A percentile compares a stretch with the other conserved stretches of the same genome.
These are phyloP conservation scores for Xerophyta viscosa DNA, from an alignment of 106 monocot species.

Conservation along the genomic window DNA sequence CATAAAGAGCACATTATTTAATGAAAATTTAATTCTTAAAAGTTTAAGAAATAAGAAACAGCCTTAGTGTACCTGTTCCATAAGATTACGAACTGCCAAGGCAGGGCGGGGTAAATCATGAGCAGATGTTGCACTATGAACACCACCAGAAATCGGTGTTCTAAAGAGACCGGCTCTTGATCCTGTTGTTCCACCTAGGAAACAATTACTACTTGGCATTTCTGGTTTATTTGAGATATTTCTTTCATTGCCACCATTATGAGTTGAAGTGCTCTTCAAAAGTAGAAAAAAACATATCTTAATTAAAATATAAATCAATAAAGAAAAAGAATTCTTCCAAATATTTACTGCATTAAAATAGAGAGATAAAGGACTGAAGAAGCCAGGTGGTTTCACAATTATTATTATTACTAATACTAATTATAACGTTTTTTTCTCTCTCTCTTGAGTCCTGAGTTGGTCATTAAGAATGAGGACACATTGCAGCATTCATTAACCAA, in stretches of 20 bases:
- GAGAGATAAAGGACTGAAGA: too few relatives aligned
- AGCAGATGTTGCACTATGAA: constrained; percentile 89
- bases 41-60: background rate
- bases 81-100: constrained; percentile 91
- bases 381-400: too few relatives aligned
- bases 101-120: constrained; percentile 92
- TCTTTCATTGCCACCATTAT: constrained; percentile 7
- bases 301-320: background rate
- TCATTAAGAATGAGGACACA: too few relatives aligned
- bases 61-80: constrained; percentile 69
- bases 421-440: too few relatives aligned
- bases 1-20: background rate
- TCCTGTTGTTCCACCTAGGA: constrained; percentile 36
- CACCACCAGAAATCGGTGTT: constrained; percentile 93
- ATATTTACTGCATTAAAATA: background rate
- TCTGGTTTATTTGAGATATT: constrained; percentile 9
- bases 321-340: background rate
- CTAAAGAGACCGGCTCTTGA: constrained; percentile 83
- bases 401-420: too few relatives aligned
- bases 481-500: too few relatives aligned
- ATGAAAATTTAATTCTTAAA: background rate
- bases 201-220: background rate
- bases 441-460: too few relatives aligned
- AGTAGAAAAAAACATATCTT: background rate
- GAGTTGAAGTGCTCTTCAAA: constrained; percentile 11